Evolutionary conservation across 2,329 filamentous ascomycete species (phyloP), one percentile per base, ranked within the genome.

Genomic region (Trichoderma atrobrunneum): DNA sequence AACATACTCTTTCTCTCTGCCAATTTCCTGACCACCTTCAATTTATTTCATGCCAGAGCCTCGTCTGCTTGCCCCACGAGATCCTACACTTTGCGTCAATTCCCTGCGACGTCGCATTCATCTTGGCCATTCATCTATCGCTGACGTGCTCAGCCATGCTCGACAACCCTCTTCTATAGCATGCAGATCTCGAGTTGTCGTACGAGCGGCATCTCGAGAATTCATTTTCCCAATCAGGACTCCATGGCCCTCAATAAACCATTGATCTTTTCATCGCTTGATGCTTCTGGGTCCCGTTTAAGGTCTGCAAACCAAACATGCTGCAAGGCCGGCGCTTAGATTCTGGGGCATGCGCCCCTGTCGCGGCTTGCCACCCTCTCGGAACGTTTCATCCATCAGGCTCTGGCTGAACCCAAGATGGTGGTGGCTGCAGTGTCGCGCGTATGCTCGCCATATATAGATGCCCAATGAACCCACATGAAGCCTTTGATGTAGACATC

Each of bases 251-350:
- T 32, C 26, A 8, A 14, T 7, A 43, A 48, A 8, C 26, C 36
- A 43, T 43, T 14, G 7, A 51, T 6, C 16, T 43, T 43, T 39
- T 43, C 16, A 8, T 18, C 18, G 26, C 21, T 51, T 51, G 66
- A 62, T 54, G 21, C 12, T 7, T 18, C 3, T 16, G 18, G 34
- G 16, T 28, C 28, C 8, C n/a, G 12, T 43, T 32, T 21, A 3
- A 10, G 21, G 21, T 21, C 57, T 30, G 26, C 56, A 32, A 48
- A 60, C 26, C 18, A 26, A 51, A 62, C 28, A 5, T 62, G 28
- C 30, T 57, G 68, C 68, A 64, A 39, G 43, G 59, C 5, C 68
- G 68, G 68, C 68, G 68, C 68, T 71, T 71, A 71, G 68, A 39
- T 56, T 59, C 32, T n/a, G 11, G 48, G 34, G 34, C 32, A 18